A percentile compares a stretch with the other conserved stretches of the same genome.
These are phyloP conservation scores for Didymellaceae sp. DNA, from an alignment of 2,329 filamentous ascomycete species.

Conservation along the genomic window DNA sequence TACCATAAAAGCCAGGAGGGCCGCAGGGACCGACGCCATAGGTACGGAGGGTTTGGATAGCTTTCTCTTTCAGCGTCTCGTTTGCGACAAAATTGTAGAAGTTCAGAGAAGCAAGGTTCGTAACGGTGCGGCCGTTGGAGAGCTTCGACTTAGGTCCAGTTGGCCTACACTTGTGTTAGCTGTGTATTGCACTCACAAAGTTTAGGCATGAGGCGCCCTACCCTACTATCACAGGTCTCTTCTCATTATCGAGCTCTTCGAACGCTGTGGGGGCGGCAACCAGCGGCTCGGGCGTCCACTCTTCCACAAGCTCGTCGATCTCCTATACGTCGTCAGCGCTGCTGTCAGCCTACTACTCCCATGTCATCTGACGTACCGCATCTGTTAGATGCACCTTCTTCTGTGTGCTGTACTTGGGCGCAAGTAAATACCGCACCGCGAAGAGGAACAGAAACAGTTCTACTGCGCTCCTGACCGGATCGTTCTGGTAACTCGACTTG, in stretches of 20 bases:
- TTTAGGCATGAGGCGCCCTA: constrained; percentile 48
- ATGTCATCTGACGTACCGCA: constrained; percentile 60
- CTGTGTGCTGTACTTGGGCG: constrained; percentile 89
- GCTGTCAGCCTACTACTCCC: background rate
- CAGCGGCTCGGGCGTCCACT: constrained; percentile 94
- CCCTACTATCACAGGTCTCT: constrained; percentile 86
- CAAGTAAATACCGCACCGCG: constrained; percentile 89
- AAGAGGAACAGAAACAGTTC: constrained; percentile 95
- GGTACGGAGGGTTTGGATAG: constrained; percentile 88
- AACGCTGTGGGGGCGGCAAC: constrained; percentile 75
- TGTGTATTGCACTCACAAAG: background rate
- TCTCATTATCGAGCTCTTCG: constrained; percentile 84
- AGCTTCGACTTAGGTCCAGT: constrained; percentile 91
- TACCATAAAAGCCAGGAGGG: constrained; percentile 97
- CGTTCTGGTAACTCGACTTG: constrained; percentile 96
- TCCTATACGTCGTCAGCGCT: constrained; percentile 61
- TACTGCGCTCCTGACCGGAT: constrained; percentile 90
- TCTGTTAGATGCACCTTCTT: constrained; percentile 88
- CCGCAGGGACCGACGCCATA: constrained; percentile 98
- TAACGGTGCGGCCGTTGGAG: constrained; percentile 85
- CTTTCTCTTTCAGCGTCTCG: constrained; percentile 91
- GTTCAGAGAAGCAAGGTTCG: constrained; percentile 93
- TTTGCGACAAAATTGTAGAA: constrained; percentile 97
- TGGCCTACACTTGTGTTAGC: constrained; percentile 61
- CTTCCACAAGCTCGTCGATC: constrained; percentile 94